phyloP scores from a whole-genome alignment of 345 rosid species.

The Rhodamnia rubescens region DNA sequence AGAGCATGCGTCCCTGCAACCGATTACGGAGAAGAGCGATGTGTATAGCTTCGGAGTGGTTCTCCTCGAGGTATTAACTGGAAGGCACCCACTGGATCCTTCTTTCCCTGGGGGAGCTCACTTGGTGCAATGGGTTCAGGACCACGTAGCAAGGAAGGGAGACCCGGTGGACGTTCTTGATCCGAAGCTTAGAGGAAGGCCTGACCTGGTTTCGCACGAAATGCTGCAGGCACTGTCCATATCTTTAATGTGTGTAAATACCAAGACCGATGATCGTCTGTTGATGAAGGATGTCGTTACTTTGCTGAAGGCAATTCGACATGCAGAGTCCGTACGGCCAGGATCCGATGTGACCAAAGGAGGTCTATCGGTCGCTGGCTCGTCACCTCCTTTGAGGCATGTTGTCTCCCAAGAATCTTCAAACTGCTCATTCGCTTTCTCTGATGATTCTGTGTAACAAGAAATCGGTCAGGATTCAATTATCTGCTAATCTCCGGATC shows the following conservation, averaged over 20 bases:
- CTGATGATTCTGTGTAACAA: constrained; percentile 50
- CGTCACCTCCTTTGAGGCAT: constrained; percentile 26
- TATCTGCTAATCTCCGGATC: neutral
- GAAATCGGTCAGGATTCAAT: neutral
- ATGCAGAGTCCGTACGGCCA: constrained; percentile 28
- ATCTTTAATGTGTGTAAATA: constrained; percentile 69
- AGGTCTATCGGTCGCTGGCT: constrained; percentile 5
- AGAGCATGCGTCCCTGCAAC: constrained; percentile 83
- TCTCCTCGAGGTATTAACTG: constrained; percentile 70
- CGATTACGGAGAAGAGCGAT: constrained; percentile 77
- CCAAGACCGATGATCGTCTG: constrained; percentile 52
- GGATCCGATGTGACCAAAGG: constrained; percentile 34
- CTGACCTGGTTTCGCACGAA: constrained; percentile 80
- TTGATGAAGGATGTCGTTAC: constrained; percentile 87
- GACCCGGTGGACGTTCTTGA: constrained; percentile 66
- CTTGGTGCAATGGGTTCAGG: constrained; percentile 84
- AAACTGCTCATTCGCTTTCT: constrained; percentile 62
- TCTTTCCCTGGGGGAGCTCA: constrained; percentile 69
- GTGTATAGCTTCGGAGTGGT: constrained; percentile 89
- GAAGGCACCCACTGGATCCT: constrained; percentile 91
- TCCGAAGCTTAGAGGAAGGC: constrained; percentile 57
- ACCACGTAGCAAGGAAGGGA: constrained; percentile 51
- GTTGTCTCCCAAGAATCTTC: constrained; percentile 59
- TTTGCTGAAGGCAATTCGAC: constrained; percentile 80
- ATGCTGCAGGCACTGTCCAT: constrained; percentile 84